A percentile compares a stretch with the other conserved stretches of the same genome.
phyloP scores from a whole-genome alignment of 129 eudicot species.

The Pseudognaphalium luteoalbum region DNA sequence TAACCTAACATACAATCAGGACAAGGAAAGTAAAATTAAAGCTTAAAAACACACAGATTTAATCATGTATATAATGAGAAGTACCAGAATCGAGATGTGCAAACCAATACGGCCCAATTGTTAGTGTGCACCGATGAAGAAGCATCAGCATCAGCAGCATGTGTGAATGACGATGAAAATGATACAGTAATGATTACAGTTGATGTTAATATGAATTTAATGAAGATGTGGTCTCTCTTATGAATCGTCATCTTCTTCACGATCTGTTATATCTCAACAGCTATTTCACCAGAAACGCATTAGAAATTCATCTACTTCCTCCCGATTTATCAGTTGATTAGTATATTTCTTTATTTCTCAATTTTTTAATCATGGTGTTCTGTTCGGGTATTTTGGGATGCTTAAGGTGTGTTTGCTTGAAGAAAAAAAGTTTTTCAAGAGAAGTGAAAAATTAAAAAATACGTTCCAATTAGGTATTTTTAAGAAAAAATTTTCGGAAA shows the following conservation, averaged over 20 bases:
- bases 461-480: too few relatives aligned
- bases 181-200: conserved; percentile 10
- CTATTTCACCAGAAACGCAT: not conserved
- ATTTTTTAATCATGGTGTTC: too few relatives aligned
- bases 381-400: too few relatives aligned
- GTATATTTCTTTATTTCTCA: too few relatives aligned
- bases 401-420: too few relatives aligned
- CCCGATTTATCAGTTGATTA: not conserved
- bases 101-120: conserved; percentile 96
- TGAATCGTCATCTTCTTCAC: not conserved
- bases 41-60: not conserved
- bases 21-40: not conserved
- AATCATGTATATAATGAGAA: not conserved
- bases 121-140: conserved; percentile 79
- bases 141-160: conserved; percentile 30
- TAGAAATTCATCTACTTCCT: not conserved
- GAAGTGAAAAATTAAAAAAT: too few relatives aligned
- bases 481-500: too few relatives aligned
- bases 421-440: too few relatives aligned
- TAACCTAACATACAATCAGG: not conserved
- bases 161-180: conserved; percentile 27
- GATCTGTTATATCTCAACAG: not conserved
- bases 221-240: not conserved
- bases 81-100: conserved; percentile 97
- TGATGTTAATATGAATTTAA: conserved; percentile 25